Evolutionary conservation across 2,329 filamentous ascomycete genomes (phyloP), one percentile per base, ranked within the genome.

Genomic region (Penicillium polonicum): DNA sequence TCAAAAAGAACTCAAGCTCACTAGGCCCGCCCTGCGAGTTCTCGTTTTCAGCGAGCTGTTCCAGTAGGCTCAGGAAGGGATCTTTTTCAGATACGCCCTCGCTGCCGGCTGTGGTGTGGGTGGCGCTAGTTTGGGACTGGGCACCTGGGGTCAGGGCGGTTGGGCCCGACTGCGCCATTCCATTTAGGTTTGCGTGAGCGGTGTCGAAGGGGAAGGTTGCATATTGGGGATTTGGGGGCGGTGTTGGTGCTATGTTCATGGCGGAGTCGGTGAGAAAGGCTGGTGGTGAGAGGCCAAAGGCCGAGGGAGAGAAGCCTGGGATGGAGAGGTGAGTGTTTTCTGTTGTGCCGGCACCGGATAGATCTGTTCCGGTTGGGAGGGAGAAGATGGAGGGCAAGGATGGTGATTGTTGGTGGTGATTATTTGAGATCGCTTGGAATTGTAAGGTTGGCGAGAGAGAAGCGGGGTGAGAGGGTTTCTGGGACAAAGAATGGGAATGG

Each of bases 21-120:
- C 83, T 88, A 13, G 88, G 88, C 10, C 86, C 84, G 0, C 87
- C 89, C 51, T 84, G 71, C 8, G 67, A 71, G 57, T 89, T 83
- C 73, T 93, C 90, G 67, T 91, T 92, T 73, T 94, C 90, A 0
- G 90, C 90, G 58, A 94, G 80, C 74, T 94, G 90, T 71, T 94
- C 90, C 36, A 94, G 77, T 42, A 94, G 75, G 60, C 85, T 89
- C 41, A 94, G 74, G 69, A 95, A 94, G 0, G 90, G 90, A 68
- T 94, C 91, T 65, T 90, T 92, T 64, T 93, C 90, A 2, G 78
- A 82, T 10, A 60, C 66, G 1, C 59, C 44, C 10, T 64, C 68
- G 31, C 65, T 64, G 4, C 64, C 60, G 9, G 59, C 79, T 80
- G 60, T 80, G 79, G 58, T 74, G 67, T 63, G 74, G 63, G 58